These are phyloP conservation scores for Aspergillus nomiae DNA, from an alignment of 2,329 filamentous ascomycete genomes.

Conservation along the genomic window DNA sequence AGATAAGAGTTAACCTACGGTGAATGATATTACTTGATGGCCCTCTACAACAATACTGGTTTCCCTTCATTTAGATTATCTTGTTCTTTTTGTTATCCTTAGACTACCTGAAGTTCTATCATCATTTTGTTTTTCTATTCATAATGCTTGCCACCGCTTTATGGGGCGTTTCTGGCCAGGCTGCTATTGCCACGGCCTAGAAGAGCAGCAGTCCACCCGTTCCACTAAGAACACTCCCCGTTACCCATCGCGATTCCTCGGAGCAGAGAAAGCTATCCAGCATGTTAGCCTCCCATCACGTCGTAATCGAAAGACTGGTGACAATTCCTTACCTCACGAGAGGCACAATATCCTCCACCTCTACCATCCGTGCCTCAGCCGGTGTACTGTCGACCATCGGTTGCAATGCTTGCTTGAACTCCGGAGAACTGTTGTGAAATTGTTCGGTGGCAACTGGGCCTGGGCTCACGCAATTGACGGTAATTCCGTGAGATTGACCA, in stretches of 20 bases:
- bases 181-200: background rate
- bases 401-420: background rate
- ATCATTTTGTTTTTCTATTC: too few species aligned
- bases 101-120: background rate
- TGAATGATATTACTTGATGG: too few species aligned
- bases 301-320: background rate
- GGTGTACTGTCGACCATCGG: background rate
- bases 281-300: background rate
- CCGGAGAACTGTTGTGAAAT: background rate
- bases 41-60: too few species aligned
- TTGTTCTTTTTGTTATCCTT: too few species aligned
- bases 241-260: background rate
- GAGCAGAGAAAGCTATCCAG: background rate
- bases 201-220: background rate
- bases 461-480: constrained; percentile 8
- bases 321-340: background rate
- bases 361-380: background rate
- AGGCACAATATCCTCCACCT: background rate
- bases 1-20: too few species aligned
- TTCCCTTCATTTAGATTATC: too few species aligned
- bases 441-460: constrained; percentile 6
- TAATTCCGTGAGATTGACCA: constrained; percentile 5
- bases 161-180: background rate
- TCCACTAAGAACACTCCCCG: background rate
- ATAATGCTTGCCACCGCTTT: background rate